These are phyloP conservation scores for Komagataella phaffii DNA, from an alignment of 805 yeast genomes.

Conservation along the genomic window DNA sequence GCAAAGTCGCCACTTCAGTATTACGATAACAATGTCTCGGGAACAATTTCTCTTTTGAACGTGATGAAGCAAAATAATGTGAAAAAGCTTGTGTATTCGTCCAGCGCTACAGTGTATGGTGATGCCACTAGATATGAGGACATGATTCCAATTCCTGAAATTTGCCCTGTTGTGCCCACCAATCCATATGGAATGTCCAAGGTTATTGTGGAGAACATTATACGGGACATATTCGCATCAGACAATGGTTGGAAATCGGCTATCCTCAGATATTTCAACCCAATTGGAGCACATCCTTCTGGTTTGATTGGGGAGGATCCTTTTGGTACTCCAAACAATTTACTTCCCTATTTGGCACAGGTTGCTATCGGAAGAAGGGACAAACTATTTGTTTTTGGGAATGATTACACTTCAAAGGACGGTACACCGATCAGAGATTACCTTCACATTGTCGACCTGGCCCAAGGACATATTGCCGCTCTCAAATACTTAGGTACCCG, in stretches of 20 bases:
- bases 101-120: conserved; percentile 78
- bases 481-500: conserved; percentile 33
- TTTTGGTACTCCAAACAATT: conserved; percentile 61
- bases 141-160: conserved; percentile 71
- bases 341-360: conserved; percentile 65
- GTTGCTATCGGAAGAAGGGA: conserved; percentile 64
- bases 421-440: conserved; percentile 79
- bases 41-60: conserved; percentile 45
- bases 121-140: conserved; percentile 61
- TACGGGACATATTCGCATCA: conserved; percentile 37
- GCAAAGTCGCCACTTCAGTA: conserved; percentile 52
- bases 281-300: conserved; percentile 78
- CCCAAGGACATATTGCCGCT: conserved; percentile 67
- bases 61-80: conserved; percentile 35
- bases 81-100: conserved; percentile 51
- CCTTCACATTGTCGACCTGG: conserved; percentile 70
- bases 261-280: conserved; percentile 66
- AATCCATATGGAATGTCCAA: conserved; percentile 74
- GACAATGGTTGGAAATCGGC: conserved; percentile 40
- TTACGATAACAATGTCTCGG: conserved; percentile 54
- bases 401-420: conserved; percentile 57
- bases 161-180: conserved; percentile 61
- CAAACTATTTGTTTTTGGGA: conserved; percentile 55
- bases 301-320: conserved; percentile 78
- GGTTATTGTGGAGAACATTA: conserved; percentile 46